Percentiles rank a stretch among this genome's conserved stretches.
Conservation (phyloP, 495 filamentous ascomycete species). For the Neurospora sp. region DNA sequence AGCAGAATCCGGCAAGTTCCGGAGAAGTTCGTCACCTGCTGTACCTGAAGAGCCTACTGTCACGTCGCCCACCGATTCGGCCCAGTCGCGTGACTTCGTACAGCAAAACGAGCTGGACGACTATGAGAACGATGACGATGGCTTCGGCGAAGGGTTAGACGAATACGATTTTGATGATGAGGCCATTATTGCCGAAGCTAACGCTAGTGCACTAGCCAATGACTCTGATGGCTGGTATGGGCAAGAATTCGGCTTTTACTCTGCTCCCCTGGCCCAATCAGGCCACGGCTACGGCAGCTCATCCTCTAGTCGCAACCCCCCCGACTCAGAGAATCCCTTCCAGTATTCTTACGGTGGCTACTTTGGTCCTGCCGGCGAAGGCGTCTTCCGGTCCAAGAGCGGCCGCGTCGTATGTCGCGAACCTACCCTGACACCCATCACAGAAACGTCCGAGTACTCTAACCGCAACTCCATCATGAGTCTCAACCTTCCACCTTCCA, state of each 20-base stretch:
- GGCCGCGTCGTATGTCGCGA: slow-evolving; percentile 66
- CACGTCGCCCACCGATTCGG: slow-evolving; percentile 33
- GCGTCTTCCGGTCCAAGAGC: slow-evolving; percentile 52
- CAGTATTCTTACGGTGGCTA: slow-evolving; percentile 77
- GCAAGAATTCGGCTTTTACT: slow-evolving; percentile 96
- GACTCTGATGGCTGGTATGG: slow-evolving; percentile 92
- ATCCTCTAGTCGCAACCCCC: neutral
- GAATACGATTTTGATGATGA: slow-evolving; percentile 67
- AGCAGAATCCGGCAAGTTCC: slow-evolving; percentile 58
- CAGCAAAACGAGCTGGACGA: slow-evolving; percentile 26
- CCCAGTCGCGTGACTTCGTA: slow-evolving; percentile 13
- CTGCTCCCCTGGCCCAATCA: slow-evolving; percentile 41
- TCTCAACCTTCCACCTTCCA: slow-evolving; percentile 45
- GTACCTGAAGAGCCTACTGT: slow-evolving; percentile 37
- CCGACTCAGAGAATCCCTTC: slow-evolving; percentile 29
- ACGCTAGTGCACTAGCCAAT: slow-evolving; percentile 83
- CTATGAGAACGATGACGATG: slow-evolving; percentile 24
- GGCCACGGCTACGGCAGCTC: slow-evolving; percentile 9
- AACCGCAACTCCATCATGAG: slow-evolving; percentile 85
- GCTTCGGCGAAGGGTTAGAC: slow-evolving; percentile 38
- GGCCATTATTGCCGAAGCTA: slow-evolving; percentile 85
- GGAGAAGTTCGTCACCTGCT: slow-evolving; percentile 45
- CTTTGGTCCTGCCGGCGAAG: slow-evolving; percentile 59
- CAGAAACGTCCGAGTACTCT: slow-evolving; percentile 90
- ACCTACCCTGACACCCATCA: slow-evolving; percentile 91